Evolutionary conservation across 352 stramenopile species (phyloP), one percentile per base, ranked within the genome.

Genomic region (Phytophthora lateralis): DNA sequence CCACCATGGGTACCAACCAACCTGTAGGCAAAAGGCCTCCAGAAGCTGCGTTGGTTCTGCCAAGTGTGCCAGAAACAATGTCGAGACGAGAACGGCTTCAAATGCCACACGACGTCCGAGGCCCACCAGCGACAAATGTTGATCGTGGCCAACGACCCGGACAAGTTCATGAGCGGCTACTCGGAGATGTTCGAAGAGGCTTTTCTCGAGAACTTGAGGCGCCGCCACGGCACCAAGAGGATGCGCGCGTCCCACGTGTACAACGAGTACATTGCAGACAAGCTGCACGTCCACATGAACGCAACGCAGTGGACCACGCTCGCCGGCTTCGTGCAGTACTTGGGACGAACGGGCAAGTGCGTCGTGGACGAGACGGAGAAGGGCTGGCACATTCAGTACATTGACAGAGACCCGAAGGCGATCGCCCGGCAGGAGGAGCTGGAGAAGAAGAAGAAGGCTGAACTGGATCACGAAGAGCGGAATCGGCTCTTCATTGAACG

Each of bases 61-160:
- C 97, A 99, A 79, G 98, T 99, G 75, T 99, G 97, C 73, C 75
- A 96, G 71, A 99, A 99, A 80, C 97, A 99, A 79, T 99, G 98
- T 73, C 92, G 97, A n/a, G 98, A 99, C 69, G 97, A 99, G 74
- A 99, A 99, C 78, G 98, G 98, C 14, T 99, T 99, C 82, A 99
- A 99, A 82, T 99, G 97, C 68, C 98, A 99, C 81, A 91, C 97
- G 29, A 98, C 83, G 10, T 98, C 89, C 30, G 98, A 99, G 67
- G 94, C 90, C 6, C 98, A 99, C 81, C 82, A 99, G 59, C 90
- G 97, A 41, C 96, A 99, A 81, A 99, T 99, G 97, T 85, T 98
- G 60, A 92, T 99, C 48, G 98, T 99, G 53, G 90, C 90, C 8
- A 93, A 94, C 45, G 98, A 99, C 69, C 90, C 96, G 2, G 69